Evolutionary conservation across 495 filamentous ascomycete genomes (phyloP).

Genomic region (Barbatosphaeria neglecta): DNA sequence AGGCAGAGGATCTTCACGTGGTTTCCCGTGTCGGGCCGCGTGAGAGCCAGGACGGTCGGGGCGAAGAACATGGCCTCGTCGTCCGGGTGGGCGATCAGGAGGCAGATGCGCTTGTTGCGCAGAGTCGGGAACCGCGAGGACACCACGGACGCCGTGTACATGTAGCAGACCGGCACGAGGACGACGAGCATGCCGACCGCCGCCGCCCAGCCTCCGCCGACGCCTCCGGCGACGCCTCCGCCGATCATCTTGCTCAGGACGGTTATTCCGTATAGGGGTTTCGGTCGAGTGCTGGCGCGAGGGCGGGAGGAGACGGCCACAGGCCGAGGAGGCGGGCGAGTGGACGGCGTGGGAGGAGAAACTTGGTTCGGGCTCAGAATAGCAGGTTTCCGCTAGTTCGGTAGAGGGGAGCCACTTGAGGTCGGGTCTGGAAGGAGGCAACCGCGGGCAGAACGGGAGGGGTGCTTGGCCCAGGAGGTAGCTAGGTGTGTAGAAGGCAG

Average conservation of each 20-base stretch:
- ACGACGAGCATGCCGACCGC: constrained; percentile 36
- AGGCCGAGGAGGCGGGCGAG: no score
- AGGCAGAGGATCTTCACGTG: constrained; percentile 89
- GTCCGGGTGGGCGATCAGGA: constrained; percentile 94
- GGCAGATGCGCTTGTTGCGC: constrained; percentile 66
- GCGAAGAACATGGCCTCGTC: constrained; percentile 99
- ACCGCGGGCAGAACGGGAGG: no score
- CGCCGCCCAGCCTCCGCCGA: constrained; percentile 15
- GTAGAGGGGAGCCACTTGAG: no score
- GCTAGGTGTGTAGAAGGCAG: no score
- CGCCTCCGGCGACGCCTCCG: not conserved
- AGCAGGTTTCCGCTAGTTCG: no score
- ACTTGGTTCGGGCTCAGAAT: no score
- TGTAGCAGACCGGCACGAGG: constrained; percentile 48
- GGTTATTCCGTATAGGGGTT: no score
- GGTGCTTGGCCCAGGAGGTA: no score
- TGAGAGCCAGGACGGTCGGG: constrained; percentile 71
- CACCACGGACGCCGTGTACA: constrained; percentile 46
- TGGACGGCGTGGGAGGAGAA: no score
- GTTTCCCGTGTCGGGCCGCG: constrained; percentile 62
- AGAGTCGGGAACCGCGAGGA: constrained; percentile 54
- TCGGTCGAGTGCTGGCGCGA: no score
- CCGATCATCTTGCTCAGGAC: not conserved
- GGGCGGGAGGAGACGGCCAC: not conserved
- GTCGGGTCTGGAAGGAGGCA: no score